Evolutionary conservation across 805 yeast species (phyloP), one percentile per base, ranked within the genome.

Genomic region (Zygoascus flipseniorum): DNA sequence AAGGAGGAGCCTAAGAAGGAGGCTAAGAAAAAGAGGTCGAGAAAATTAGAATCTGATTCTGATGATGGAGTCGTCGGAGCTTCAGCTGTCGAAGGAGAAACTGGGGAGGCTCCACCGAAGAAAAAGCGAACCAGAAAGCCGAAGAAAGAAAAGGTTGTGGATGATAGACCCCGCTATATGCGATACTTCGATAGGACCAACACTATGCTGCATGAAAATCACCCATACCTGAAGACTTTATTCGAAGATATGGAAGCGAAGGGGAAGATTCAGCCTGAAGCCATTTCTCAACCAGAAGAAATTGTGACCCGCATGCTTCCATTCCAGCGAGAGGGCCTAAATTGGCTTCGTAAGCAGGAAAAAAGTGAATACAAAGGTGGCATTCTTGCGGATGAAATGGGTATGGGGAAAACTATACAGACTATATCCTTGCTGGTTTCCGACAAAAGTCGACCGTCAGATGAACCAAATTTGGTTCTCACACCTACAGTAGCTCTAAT

Each of bases 361-460:
- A 82, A 81, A 20, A 62, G 68, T 13, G 77, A 75, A 44, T 92
- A 85, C 68, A 75, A 78, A 14, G 99, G 99, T 26, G 99, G 98
- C 14, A 84, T 93, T 9, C 72, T 93, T 47, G 98, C 99, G 5
- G 99, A 93, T 72, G 99, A 93, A 69, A 93, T 93, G 99, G 99
- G 99, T 39, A 92, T 93, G 98, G 99, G 99, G 58, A 93, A 93
- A 63, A 93, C 99, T 0, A 90, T 93, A 49, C 99, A 93, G 70
- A 92, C 96, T 41, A 92, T 93, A 56, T 93, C 95, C 0, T 70
- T 93, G 46, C 79, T 93, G 64, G 80, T 90, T 81, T 68, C 76
- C 47, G 95, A 89, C 19, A 11, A 41, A 11, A 37, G 19, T 10
- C 43, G 44, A 5, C 43, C 31, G 13, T 11, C 39, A 10, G 51